Evolutionary conservation across 1,139 yeast genomes (phyloP).

Genomic region (Sugiyamaella pinicola): DNA sequence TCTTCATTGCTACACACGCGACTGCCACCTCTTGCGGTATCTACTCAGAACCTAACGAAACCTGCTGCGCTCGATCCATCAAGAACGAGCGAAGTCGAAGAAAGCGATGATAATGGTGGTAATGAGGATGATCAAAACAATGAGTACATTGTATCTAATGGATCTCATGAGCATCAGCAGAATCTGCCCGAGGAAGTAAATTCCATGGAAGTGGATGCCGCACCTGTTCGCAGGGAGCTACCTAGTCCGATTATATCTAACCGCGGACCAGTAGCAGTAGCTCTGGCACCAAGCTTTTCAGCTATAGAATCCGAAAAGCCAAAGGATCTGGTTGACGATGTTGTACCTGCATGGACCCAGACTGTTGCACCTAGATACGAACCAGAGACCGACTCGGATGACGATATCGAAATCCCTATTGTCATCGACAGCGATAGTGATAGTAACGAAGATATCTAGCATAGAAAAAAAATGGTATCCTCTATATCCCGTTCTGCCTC

Average conservation of each 20-base stretch:
- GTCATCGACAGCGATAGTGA: slow-evolving; percentile 47
- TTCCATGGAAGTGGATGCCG: slow-evolving; percentile 1
- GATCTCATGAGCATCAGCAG: neutral
- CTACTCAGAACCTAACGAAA: slow-evolving; percentile 19
- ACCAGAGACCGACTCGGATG: slow-evolving; percentile 12
- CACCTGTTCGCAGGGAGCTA: slow-evolving; percentile 12
- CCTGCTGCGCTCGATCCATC: slow-evolving; percentile 24
- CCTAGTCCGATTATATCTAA: slow-evolving; percentile 8
- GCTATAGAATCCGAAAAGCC: neutral
- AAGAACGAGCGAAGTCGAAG: slow-evolving; percentile 3
- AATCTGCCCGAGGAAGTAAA: neutral
- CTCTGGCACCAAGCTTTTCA: neutral
- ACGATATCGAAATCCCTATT: slow-evolving; percentile 60
- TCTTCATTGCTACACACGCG: slow-evolving; percentile 71
- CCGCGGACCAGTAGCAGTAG: slow-evolving; percentile 1
- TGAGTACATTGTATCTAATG: neutral
- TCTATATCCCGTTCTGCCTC: too few species aligned
- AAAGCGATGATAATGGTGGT: too few species aligned
- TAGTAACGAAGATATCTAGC: slow-evolving; percentile 28
- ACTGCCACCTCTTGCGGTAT: slow-evolving; percentile 57
- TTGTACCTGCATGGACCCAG: neutral
- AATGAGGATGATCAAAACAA: neutral
- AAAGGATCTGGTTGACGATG: slow-evolving; percentile 6
- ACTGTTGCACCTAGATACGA: neutral
- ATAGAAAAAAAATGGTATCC: neutral